Evolutionary conservation across 805 yeast genomes (phyloP), one percentile per base, ranked within the genome.

Genomic region (Ogataea allantospora): DNA sequence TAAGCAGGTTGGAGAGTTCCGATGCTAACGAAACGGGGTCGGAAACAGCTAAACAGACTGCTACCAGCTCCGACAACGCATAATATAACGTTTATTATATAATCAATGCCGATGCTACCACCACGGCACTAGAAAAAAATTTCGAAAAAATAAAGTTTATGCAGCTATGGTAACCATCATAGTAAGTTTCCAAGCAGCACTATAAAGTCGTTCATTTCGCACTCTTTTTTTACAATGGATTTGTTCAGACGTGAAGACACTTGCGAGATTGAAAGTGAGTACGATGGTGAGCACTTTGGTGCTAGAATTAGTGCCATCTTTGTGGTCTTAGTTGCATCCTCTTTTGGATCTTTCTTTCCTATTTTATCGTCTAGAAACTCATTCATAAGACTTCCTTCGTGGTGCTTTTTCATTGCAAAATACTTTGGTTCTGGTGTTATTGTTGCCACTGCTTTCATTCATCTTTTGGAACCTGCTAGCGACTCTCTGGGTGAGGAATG

Each of bases 361-460:
- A 57, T 82, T 2, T 55, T 81, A 21, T 70, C 85, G 0, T 78
- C 84, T 5, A 67, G 67, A 44, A 75, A 73, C 51, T 77, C 85
- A 0, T 71, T 71, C 48, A 67, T 82, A 29, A 65, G 77, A 45
- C 50, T 81, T 42, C 88, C 88, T 1, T 51, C 69, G 10, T 71
- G 77, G 76, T 71, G 78, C 46, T 82, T 81, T 60, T 80, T 81
- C 55, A 57, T 78, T 32, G 79, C 85, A 33, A 83, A 82, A 53
- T 83, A 72, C 60, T 85, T 85, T 55, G 95, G 95, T 44, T 80
- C 89, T 3, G 95, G 95, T 38, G 91, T 85, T 33, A 85, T 85
- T 53, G 71, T 85, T 9, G 85, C 91, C 10, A 85, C 95, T 1
- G 86, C 89, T 0, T 83, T 85, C 51, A 78, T 85, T 20, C 95